These are phyloP conservation scores for Starmerella apicola DNA, from an alignment of 805 yeast species.

Conservation along the genomic window DNA sequence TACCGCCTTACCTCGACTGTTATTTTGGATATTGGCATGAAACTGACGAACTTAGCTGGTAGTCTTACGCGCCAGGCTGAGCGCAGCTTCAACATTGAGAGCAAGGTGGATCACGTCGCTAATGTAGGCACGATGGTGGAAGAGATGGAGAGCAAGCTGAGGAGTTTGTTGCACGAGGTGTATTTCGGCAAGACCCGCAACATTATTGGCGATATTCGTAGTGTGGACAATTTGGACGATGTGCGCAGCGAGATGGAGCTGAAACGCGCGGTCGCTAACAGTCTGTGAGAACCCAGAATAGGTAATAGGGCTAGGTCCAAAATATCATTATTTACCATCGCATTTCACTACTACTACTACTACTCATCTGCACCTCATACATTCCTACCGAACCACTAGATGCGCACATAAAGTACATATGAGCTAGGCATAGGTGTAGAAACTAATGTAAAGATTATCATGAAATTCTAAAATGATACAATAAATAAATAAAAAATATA, in stretches of 20 bases:
- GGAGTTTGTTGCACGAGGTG: conserved; percentile 82
- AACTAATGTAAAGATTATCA: too few species aligned
- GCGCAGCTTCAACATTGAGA: conserved; percentile 35
- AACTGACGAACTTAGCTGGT: conserved; percentile 51
- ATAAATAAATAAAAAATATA: too few species aligned
- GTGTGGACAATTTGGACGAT: conserved; percentile 28
- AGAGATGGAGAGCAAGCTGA: conserved; percentile 73
- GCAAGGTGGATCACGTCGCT: conserved; percentile 60
- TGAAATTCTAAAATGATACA: too few species aligned
- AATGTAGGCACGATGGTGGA: conserved; percentile 79
- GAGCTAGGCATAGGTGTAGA: too few species aligned
- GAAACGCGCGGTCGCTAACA: conserved; percentile 33
- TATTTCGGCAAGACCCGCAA: conserved; percentile 92
- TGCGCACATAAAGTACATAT: too few species aligned
- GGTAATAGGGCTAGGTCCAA: too few species aligned
- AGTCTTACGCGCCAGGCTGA: conserved; percentile 71
- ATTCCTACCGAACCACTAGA: too few species aligned
- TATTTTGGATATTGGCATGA: conserved; percentile 53
- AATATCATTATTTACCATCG: too few species aligned
- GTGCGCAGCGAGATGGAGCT: conserved; percentile 30
- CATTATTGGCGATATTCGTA: conserved; percentile 60
- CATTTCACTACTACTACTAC: too few species aligned
- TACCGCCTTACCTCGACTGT: conserved; percentile 82
- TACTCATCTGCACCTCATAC: too few species aligned
- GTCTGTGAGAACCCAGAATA: too few species aligned